Evolutionary conservation across 306 rosid genomes (phyloP).

Genomic region (Chamaecrista fasciculata): DNA sequence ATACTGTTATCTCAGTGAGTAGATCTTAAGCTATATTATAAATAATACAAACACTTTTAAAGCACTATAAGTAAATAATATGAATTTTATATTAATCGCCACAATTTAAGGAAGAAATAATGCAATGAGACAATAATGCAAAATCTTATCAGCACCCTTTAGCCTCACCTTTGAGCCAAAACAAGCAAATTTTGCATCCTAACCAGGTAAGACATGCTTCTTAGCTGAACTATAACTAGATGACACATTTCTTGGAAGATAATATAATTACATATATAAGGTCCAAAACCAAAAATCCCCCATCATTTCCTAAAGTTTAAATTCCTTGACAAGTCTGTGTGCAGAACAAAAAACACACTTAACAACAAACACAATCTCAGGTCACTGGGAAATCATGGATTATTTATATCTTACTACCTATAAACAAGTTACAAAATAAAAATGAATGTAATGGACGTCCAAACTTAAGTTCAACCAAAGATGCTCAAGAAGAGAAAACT

Average conservation of each 20-base stretch:
- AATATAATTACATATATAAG: neutral
- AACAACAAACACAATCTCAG: neutral
- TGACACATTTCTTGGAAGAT: neutral
- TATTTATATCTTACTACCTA: neutral
- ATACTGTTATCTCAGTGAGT: neutral
- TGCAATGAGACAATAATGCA: neutral
- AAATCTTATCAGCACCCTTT: neutral
- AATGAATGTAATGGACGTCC: neutral
- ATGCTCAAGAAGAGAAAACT: neutral
- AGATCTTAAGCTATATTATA: neutral
- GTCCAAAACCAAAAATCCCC: neutral
- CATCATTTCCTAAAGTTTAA: neutral
- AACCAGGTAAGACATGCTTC: neutral
- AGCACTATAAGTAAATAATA: neutral
- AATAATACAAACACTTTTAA: neutral
- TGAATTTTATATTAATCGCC: neutral
- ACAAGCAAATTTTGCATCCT: neutral
- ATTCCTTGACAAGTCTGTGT: neutral
- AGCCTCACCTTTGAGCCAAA: neutral
- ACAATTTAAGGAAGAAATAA: neutral
- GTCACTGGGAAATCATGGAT: neutral
- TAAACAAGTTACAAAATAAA: constrained; percentile 6
- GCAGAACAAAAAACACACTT: neutral
- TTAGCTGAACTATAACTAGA: neutral
- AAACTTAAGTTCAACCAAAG: neutral